A percentile compares a stretch with the other conserved stretches of the same genome.
phyloP scores from a whole-genome alignment of 805 yeast species.

The Metschnikowia lunata region DNA sequence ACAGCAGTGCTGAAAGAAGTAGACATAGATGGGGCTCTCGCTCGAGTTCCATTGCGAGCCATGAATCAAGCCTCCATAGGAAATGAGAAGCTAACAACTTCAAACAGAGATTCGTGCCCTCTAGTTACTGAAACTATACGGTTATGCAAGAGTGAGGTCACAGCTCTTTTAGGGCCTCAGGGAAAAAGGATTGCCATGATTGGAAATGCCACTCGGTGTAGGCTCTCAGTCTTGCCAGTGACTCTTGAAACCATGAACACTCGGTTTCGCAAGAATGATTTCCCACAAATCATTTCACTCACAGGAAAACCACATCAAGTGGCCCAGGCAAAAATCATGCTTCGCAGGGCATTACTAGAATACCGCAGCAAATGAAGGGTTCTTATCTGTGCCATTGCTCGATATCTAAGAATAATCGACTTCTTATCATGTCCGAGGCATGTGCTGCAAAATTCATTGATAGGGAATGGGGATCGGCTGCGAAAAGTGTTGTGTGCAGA shows the following conservation, averaged over 20 bases:
- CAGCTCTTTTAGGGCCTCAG: slow-evolving; percentile 12
- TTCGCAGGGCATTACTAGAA: slow-evolving; percentile 11
- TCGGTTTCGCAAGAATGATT: slow-evolving; percentile 7
- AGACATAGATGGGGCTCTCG: too few species aligned
- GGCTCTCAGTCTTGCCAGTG: slow-evolving; percentile 13
- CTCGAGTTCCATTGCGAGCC: slow-evolving; percentile 2
- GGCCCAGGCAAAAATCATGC: slow-evolving; percentile 10
- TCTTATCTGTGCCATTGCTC: neutral
- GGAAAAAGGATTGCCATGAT: slow-evolving; percentile 9
- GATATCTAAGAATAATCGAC: neutral
- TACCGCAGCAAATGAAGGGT: slow-evolving; percentile 2
- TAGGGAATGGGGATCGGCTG: slow-evolving; percentile 2
- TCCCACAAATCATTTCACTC: slow-evolving; percentile 12
- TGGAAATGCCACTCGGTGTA: slow-evolving; percentile 9
- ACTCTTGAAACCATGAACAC: slow-evolving; percentile 10
- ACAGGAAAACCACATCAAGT: slow-evolving; percentile 13
- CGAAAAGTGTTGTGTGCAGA: slow-evolving; percentile 1
- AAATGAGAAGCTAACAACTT: neutral
- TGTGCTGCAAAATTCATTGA: slow-evolving; percentile 6
- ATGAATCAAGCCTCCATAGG: neutral
- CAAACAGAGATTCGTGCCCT: too few species aligned
- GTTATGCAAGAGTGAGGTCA: slow-evolving; percentile 12
- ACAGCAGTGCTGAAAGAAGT: too few species aligned
- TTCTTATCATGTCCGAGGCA: neutral
- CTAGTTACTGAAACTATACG: slow-evolving; percentile 10